Base-by-base conservation (phyloP, 306 rosid genomes). In the Cucurbita pepo region DNA sequence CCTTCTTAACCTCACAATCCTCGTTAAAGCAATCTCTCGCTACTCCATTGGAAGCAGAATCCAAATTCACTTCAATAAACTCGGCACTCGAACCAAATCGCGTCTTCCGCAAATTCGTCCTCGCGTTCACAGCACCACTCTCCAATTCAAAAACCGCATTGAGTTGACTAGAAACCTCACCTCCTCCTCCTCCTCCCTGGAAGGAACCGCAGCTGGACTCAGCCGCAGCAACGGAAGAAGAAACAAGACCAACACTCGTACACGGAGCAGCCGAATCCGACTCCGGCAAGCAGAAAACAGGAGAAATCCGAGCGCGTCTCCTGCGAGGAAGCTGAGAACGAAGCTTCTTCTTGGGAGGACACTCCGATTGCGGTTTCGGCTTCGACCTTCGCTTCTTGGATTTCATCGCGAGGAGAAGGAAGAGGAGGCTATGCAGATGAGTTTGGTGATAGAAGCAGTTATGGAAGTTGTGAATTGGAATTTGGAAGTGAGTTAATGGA, bases 291-390 rank as follows among this genome's bases (percentile, higher is more conserved):
- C 63, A 41, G 1, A 85, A 73, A 70, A 89, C 74, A 8, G 97
- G 89, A 41, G 90, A 87, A 74, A 94, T 80, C 76, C 76, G 86
- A 73, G 47, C 7, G 44, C 91, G 77, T 63, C 79, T 58, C 72
- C 96, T 88, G 80, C 90, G 92, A 77, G 83, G 80, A 2, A 89
- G 73, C 60, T 85, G 84, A 10, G 89, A 91, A 56, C 97, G 91
- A 75, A 84, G 96, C 87, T 85, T 89, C 89, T 82, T 89, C 79
- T 47, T 78, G 7, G 30, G 41, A 50, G n/a, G 50, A n/a, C 48
- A 66, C 2, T 18, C 74, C 14, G 41, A 72, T 7, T 80, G 77
- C 12, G 77, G 82, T 74, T 75, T 72, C 4, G 86, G 88, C 80
- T 81, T 85, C 52, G 77, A 59, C 59, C 40, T 67, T 76, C 74